Evolutionary conservation across 208 protist genomes (phyloP).

Genomic region (Trypanosoma cruzi): DNA sequence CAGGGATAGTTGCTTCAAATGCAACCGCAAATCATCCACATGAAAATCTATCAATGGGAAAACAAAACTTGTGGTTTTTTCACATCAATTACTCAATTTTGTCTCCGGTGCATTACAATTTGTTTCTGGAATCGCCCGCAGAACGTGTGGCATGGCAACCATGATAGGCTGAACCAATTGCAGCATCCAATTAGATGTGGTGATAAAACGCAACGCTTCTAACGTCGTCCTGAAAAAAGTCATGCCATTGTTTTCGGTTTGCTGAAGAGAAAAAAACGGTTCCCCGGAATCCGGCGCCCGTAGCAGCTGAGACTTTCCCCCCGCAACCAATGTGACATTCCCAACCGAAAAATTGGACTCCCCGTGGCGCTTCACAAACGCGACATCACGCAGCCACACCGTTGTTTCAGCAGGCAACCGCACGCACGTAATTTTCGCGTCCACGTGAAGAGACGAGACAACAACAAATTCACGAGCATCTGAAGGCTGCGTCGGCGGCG

Average conservation of each 20-base stretch:
- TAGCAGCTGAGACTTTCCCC: constrained; percentile 10
- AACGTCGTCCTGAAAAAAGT: constrained; percentile 22
- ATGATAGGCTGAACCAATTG: constrained; percentile 15
- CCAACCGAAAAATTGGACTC: constrained; percentile 27
- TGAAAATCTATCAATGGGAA: constrained; percentile 23
- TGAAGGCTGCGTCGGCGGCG: neutral
- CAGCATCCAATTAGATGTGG: constrained; percentile 14
- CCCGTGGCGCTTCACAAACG: constrained; percentile 24
- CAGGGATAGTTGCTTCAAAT: constrained; percentile 24
- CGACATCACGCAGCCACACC: constrained; percentile 6
- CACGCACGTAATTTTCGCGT: constrained; percentile 42
- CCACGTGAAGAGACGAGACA: constrained; percentile 43
- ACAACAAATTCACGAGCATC: constrained; percentile 23
- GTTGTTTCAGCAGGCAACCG: constrained; percentile 32
- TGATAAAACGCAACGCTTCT: constrained; percentile 13
- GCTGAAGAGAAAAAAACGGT: constrained; percentile 18
- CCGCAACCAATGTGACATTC: constrained; percentile 5
- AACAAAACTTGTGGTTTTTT: constrained; percentile 29
- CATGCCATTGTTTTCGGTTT: constrained; percentile 6
- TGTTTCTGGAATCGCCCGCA: neutral
- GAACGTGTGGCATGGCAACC: constrained; percentile 2
- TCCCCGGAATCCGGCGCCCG: constrained; percentile 1
- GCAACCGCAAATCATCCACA: constrained; percentile 31
- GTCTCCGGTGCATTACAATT: no score
- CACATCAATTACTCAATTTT: neutral